phyloP scores from a whole-genome alignment of 2,329 filamentous ascomycete species.

The Fusarium burgessii region DNA sequence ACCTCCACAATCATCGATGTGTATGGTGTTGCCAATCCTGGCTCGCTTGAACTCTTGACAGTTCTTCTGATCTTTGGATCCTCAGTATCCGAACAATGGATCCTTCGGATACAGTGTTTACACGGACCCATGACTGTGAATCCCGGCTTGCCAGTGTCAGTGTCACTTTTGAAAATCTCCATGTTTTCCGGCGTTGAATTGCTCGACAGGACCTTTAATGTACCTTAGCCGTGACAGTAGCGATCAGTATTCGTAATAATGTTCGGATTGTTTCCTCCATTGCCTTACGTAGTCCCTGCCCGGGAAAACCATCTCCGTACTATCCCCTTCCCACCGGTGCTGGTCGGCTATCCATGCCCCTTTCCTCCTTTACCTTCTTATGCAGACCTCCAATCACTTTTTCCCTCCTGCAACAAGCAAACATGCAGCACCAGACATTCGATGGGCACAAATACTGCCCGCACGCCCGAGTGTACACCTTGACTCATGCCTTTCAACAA shows the following conservation, averaged over 20 bases:
- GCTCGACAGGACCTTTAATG: neutral
- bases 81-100: neutral
- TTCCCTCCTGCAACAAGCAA: neutral
- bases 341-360: neutral
- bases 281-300: neutral
- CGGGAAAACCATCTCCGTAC: neutral
- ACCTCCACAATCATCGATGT: neutral
- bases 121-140: neutral
- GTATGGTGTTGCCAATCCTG: neutral
- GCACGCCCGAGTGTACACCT: neutral
- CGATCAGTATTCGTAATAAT: neutral
- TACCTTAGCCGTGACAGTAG: neutral
- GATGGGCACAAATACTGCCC: neutral
- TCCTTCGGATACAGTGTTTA: neutral
- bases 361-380: neutral
- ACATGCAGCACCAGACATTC: neutral
- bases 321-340: neutral
- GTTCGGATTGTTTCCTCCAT: neutral
- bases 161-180: neutral
- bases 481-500: neutral
- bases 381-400: neutral
- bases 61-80: neutral
- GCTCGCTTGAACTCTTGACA: neutral
- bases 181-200: neutral
- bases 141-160: neutral